Evolutionary conservation across 1,284 basidiomycete species (phyloP).

Genomic region (Tausonia pullulans): DNA sequence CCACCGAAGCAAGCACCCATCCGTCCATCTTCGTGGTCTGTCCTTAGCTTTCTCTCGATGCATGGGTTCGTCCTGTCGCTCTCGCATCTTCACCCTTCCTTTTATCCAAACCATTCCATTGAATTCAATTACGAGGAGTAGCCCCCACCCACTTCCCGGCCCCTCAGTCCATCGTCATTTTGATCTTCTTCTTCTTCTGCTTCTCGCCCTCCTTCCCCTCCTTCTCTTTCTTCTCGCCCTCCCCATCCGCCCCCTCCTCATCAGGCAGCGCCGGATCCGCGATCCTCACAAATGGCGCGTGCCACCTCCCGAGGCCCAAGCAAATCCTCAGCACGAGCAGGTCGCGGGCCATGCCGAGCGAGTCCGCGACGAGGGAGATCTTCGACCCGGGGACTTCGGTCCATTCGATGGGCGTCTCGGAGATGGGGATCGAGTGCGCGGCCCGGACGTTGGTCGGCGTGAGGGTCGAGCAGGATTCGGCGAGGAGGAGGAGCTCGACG

Average conservation of each 20-base stretch:
- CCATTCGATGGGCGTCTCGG: conserved; percentile 81
- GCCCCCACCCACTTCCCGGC: no score
- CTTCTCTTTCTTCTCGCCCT: background rate
- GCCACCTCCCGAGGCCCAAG: conserved; percentile 55
- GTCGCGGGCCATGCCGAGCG: conserved; percentile 77
- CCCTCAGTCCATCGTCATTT: no score
- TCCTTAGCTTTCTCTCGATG: no score
- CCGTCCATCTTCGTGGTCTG: no score
- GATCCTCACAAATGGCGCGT: conserved; percentile 19
- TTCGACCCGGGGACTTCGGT: conserved; percentile 86
- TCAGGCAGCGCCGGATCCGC: background rate
- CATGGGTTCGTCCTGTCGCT: no score
- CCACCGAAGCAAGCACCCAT: no score
- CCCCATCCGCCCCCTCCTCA: background rate
- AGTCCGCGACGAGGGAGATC: conserved; percentile 70
- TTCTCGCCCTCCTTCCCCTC: background rate
- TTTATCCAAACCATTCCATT: no score
- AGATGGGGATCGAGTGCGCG: conserved; percentile 49
- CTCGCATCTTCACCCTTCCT: no score
- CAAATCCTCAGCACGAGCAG: conserved; percentile 72
- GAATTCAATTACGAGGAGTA: no score
- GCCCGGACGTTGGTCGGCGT: background rate
- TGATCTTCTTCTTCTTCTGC: background rate
- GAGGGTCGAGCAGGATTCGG: conserved; percentile 30
- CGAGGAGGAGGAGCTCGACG: conserved; percentile 83